Base-by-base conservation (phyloP, 2,329 filamentous ascomycete species). In the Cyanodermella asteris region DNA sequence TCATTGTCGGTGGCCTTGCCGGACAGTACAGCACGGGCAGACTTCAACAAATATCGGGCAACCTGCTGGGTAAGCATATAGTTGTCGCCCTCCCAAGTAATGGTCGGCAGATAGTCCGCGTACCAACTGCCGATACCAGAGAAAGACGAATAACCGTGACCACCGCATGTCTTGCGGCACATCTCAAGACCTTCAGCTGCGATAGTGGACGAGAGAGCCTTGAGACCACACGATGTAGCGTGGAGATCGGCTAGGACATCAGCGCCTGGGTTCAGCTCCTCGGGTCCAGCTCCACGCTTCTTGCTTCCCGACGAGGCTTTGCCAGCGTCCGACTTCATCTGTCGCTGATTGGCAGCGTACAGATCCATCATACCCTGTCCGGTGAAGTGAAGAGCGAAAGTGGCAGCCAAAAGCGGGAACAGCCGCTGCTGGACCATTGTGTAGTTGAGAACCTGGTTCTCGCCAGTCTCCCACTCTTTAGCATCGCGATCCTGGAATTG, bases 41-140 rank as follows among this genome's bases (percentile, higher is more conserved):
- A 67, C 57, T 80, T 81, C 34, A 81, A 60, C 22, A 81, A 53
- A 39, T 80, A 80, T 29, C 72, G 63, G 3, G 71, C 70, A 3
- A 80, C 73, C 50, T 81, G 74, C 45, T 81, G 74, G 7, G 72
- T 76, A 30, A 81, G 55, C 73, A 81, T 78, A 53, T 75, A 80
- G 54, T 77, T 78, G 51, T 78, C 74, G 22, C 74, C 74, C 43
- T 80, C 74, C 68, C 70, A 76, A 7, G 72, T 76, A 9, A 56
- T 46, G 0, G 64, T 73, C 10, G 75, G 72, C 2, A 80, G 56
- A 42, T 80, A 78, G 44, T 81, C 73, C 15, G 72, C 59, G 38
- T 78, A 81, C 61, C 65, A 75, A 11, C 61, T 51, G 2, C 72
- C 73, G 36, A 82, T 76, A n/a, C 75, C 75, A 27, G 66, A 67